Evolutionary conservation across 208 protist species (phyloP).

Genomic region (Trypanosoma brucei): DNA sequence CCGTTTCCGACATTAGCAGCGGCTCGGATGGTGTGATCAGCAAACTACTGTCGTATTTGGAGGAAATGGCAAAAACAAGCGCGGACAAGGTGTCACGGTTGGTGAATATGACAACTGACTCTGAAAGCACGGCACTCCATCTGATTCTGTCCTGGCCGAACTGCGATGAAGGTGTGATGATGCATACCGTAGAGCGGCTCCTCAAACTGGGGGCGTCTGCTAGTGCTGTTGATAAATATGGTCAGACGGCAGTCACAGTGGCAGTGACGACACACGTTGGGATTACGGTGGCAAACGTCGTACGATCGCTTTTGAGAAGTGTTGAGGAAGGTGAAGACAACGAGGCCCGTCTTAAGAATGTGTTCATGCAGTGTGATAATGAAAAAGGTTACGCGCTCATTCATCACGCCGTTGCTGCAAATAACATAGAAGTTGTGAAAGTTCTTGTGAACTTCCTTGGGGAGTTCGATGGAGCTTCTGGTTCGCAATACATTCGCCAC

Average conservation of each 20-base stretch:
- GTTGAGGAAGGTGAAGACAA: background rate
- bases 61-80: slow-evolving; percentile 7
- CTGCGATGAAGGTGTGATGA: slow-evolving; percentile 28
- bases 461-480: slow-evolving; percentile 1
- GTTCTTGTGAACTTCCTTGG: slow-evolving; percentile 28
- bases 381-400: slow-evolving; percentile 29
- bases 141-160: slow-evolving; percentile 26
- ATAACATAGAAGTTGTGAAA: slow-evolving; percentile 31
- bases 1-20: slow-evolving; percentile 30
- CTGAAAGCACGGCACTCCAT: slow-evolving; percentile 32
- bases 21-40: slow-evolving; percentile 23
- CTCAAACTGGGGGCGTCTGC: slow-evolving; percentile 18
- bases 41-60: slow-evolving; percentile 31
- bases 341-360: slow-evolving; percentile 1
- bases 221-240: slow-evolving; percentile 6
- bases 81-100: slow-evolving; percentile 12
- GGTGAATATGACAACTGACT: slow-evolving; percentile 16
- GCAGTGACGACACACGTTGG: slow-evolving; percentile 10
- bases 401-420: slow-evolving; percentile 31
- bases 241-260: slow-evolving; percentile 12
- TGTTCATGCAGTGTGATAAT: slow-evolving; percentile 17
- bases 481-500: slow-evolving; percentile 1
- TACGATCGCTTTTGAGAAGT: slow-evolving; percentile 1
- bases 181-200: slow-evolving; percentile 27
- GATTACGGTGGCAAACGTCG: background rate